Conservation (phyloP, 805 yeast species). For the Candida hispaniensis region DNA sequence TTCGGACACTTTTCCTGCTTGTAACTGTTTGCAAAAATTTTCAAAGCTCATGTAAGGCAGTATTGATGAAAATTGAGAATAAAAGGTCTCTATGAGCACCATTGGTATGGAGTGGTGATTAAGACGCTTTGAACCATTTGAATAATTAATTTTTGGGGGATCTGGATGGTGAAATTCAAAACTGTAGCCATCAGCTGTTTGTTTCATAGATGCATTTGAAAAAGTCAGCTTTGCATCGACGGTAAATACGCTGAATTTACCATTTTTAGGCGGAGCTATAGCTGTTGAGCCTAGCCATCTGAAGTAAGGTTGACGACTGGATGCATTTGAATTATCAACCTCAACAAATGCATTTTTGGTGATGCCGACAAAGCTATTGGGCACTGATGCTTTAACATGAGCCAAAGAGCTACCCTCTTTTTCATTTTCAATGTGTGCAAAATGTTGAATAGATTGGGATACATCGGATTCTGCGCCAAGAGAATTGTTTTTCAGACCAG, state of each 20-base stretch:
- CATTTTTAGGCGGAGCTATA: constrained; percentile 25
- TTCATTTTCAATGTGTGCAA: no score
- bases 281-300: constrained; percentile 28
- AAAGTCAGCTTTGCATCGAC: constrained; percentile 19
- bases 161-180: constrained; percentile 13
- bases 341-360: no score
- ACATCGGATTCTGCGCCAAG: no score
- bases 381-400: no score
- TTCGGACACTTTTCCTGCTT: constrained; percentile 21
- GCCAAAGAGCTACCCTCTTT: no score
- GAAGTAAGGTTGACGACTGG: constrained; percentile 25
- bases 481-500: no score
- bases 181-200: constrained; percentile 6
- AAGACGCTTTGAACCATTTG: no score
- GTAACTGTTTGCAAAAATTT: constrained; percentile 19
- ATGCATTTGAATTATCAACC: not conserved
- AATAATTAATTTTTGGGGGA: no score
- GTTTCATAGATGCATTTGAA: constrained; percentile 12
- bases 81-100: constrained; percentile 17
- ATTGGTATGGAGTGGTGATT: constrained; percentile 12
- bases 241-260: constrained; percentile 24
- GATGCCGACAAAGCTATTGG: no score
- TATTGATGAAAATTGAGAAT: constrained; percentile 20
- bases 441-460: no score
- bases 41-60: constrained; percentile 22